phyloP scores from a whole-genome alignment of 768 basidiomycete species.

The Hortiboletus campestris region DNA sequence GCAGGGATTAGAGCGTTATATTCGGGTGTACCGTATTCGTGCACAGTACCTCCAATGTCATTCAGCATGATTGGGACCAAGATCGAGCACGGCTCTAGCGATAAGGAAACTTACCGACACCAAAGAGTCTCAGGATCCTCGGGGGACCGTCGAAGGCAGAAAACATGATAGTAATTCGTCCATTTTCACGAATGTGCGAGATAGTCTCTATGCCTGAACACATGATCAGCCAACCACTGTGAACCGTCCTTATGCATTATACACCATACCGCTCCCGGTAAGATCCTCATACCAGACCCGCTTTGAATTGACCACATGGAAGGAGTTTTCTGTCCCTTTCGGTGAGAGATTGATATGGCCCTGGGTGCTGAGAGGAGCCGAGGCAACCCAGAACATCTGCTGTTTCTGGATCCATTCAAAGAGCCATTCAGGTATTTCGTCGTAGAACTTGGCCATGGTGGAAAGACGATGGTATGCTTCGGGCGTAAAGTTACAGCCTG shows the following conservation, averaged over 20 bases:
- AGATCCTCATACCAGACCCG: conserved; percentile 73
- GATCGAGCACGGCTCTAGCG: not conserved
- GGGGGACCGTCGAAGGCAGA: conserved; percentile 60
- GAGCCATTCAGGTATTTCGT: conserved; percentile 54
- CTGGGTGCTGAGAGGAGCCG: conserved; percentile 54
- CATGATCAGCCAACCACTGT: not conserved
- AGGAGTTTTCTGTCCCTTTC: conserved; percentile 61
- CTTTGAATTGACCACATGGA: conserved; percentile 53
- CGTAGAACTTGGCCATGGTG: conserved; percentile 55
- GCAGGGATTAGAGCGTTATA: conserved; percentile 52
- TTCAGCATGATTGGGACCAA: not conserved
- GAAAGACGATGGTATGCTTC: too few relatives aligned
- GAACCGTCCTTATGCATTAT: not conserved
- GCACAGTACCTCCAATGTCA: conserved; percentile 44
- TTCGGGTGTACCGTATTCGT: conserved; percentile 63
- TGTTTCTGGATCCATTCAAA: conserved; percentile 61
- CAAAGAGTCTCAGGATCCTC: conserved; percentile 54
- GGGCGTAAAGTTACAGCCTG: too few relatives aligned
- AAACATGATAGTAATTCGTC: conserved; percentile 60
- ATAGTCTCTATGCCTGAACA: conserved; percentile 52
- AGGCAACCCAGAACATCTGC: conserved; percentile 70
- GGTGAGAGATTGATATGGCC: conserved; percentile 70
- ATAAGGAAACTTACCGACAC: conserved; percentile 40
- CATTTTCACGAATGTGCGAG: conserved; percentile 62
- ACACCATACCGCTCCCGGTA: conserved; percentile 56